A percentile compares a stretch with the other conserved stretches of the same genome.
These are phyloP conservation scores for Trifolium fragiferum DNA, from an alignment of 306 rosid species.

Conservation along the genomic window DNA sequence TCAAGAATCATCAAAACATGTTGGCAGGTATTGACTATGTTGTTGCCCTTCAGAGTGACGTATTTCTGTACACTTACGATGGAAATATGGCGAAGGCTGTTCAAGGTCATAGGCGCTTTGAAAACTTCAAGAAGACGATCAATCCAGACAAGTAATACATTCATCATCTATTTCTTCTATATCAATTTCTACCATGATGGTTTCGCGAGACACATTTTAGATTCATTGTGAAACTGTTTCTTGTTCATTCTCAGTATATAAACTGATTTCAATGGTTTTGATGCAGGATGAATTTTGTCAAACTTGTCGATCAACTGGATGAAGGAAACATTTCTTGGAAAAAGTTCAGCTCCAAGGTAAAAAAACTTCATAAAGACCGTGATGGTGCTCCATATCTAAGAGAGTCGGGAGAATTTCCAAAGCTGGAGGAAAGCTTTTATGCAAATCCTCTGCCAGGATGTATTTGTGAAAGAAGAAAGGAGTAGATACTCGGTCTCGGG, in stretches of 20 bases:
- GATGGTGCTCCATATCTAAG: constrained; percentile 79
- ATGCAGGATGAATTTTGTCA: constrained; percentile 86
- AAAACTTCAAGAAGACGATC: constrained; percentile 90
- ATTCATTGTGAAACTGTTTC: constrained; percentile 24
- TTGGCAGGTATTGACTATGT: constrained; percentile 96
- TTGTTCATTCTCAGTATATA: not conserved
- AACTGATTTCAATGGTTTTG: constrained; percentile 32
- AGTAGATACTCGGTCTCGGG: constrained; percentile 35
- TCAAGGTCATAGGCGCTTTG: constrained; percentile 96
- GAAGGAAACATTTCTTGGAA: constrained; percentile 84
- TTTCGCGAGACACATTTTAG: constrained; percentile 4
- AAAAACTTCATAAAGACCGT: constrained; percentile 68
- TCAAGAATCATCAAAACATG: constrained; percentile 92
- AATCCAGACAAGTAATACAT: constrained; percentile 87
- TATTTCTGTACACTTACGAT: constrained; percentile 84
- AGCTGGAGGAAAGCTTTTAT: constrained; percentile 94
- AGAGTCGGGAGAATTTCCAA: constrained; percentile 84
- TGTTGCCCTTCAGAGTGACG: constrained; percentile 90
- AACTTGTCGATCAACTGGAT: constrained; percentile 79
- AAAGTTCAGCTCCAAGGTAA: constrained; percentile 83
- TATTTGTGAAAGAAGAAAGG: constrained; percentile 65
- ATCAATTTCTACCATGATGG: constrained; percentile 17
- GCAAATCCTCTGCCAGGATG: constrained; percentile 92
- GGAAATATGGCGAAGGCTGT: constrained; percentile 99
- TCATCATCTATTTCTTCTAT: constrained; percentile 31